phyloP scores from a whole-genome alignment of 108 stramenopile genomes.

The Skeletonema grethae region DNA sequence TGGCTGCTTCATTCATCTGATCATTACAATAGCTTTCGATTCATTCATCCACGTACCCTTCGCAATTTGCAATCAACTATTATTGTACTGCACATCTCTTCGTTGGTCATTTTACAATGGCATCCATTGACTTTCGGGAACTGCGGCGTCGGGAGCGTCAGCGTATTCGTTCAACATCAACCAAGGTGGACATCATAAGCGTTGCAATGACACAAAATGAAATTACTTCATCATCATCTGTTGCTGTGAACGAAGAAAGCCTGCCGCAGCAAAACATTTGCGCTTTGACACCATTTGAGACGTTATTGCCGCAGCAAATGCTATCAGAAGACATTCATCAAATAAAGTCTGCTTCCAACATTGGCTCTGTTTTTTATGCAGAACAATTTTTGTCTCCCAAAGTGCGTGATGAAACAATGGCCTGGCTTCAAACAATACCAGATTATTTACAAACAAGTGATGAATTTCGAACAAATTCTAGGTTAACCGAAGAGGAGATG shows the following conservation, averaged over 20 bases:
- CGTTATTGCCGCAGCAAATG: slow-evolving; percentile 18
- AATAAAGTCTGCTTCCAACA: slow-evolving; percentile 9
- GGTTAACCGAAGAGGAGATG: slow-evolving; percentile 16
- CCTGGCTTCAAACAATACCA: slow-evolving; percentile 32
- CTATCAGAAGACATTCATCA: slow-evolving; percentile 15
- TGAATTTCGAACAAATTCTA: neutral
- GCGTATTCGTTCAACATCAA: slow-evolving; percentile 10
- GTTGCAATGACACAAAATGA: neutral
- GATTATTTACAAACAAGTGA: slow-evolving; percentile 14
- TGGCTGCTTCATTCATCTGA: too few species aligned
- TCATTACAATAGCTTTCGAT: too few species aligned
- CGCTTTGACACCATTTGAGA: slow-evolving; percentile 13
- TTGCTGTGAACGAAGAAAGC: neutral
- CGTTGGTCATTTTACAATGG: too few species aligned
- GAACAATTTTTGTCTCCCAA: slow-evolving; percentile 16
- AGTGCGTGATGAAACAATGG: neutral
- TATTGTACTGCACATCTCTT: too few species aligned
- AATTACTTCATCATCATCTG: neutral
- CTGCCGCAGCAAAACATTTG: slow-evolving; percentile 7
- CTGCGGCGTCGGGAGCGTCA: slow-evolving; percentile 40
- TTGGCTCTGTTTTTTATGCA: slow-evolving; percentile 33
- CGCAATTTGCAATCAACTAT: too few species aligned
- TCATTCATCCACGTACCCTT: too few species aligned
- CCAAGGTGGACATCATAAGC: neutral
- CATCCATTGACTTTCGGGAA: slow-evolving; percentile 29